phyloP scores from a whole-genome alignment of 257 asterid species.

The Forsythia viridissima region DNA sequence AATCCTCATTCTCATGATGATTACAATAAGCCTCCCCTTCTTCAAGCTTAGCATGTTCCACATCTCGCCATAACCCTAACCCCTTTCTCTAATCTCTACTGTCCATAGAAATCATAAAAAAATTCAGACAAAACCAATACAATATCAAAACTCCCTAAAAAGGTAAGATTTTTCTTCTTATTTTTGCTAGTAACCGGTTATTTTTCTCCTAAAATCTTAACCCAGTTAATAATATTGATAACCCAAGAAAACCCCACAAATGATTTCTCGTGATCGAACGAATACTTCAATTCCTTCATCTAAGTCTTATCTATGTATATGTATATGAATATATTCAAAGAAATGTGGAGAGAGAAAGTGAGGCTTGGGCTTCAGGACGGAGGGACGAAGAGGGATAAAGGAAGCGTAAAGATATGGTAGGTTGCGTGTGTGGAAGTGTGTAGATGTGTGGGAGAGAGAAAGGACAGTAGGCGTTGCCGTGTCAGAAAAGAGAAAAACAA shows the following conservation, averaged over 20 bases:
- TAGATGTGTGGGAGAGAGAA: too few relatives aligned
- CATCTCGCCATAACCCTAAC: conserved; percentile 62
- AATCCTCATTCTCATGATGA: conserved; percentile 45
- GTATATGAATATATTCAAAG: conserved; percentile 15
- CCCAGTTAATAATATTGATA: conserved; percentile 33
- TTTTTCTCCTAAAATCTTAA: conserved; percentile 43
- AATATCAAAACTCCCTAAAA: not conserved
- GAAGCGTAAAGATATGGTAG: too few relatives aligned
- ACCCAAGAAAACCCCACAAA: conserved; percentile 28
- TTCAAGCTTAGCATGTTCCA: conserved; percentile 83
- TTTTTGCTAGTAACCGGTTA: conserved; percentile 24
- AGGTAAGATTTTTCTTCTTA: not conserved
- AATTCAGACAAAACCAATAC: not conserved
- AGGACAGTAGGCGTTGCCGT: too few relatives aligned
- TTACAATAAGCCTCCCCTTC: conserved; percentile 87
- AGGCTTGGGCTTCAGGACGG: too few relatives aligned
- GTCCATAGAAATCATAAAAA: conserved; percentile 69
- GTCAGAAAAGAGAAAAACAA: too few relatives aligned
- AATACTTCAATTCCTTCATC: conserved; percentile 50
- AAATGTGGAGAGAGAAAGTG: too few relatives aligned
- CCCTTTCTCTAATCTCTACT: conserved; percentile 77
- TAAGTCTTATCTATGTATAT: conserved; percentile 16
- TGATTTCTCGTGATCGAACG: conserved; percentile 41
- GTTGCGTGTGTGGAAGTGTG: too few relatives aligned
- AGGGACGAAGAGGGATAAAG: too few relatives aligned